Evolutionary conservation across 768 basidiomycete species (phyloP), one percentile per base, ranked within the genome.

Genomic region (Clitopilus hobsonii): DNA sequence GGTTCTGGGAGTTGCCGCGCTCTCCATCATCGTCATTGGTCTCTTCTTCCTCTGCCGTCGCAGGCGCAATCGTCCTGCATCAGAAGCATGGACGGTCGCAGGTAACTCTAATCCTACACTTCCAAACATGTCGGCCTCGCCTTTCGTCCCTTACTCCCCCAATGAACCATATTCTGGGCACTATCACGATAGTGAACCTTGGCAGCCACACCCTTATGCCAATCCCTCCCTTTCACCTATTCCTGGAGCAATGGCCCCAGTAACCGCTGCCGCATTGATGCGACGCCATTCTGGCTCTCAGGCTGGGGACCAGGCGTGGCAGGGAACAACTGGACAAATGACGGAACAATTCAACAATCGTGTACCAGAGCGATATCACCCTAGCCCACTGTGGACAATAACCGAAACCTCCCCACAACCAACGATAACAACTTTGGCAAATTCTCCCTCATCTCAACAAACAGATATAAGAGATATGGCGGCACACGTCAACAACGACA

Each of bases 71-170:
- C 60, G 71, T 38, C 69, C 73, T 0, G 53, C 55, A 6, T 71
- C 74, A 4, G 69, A 73, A 53, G 66, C 67, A 6, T 74, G 74
- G 73, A 68, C 71, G 1, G 56, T 71, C 38, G 61, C 63, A 13
- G 68, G 67, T n/a, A 52, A 45, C 36, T 52, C 59, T 2, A 59
- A 59, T 49, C 47, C 59, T 29, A 54, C 41, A 20, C 16, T 23
- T 11, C 6, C 41, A 20, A 20, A 16, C 11, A 23, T 45, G n/a
- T 45, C 41, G 2, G 22, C 22, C 8, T 18, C 41, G 7, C 30
- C 30, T 16, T 16, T 32, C 30, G 30, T 16, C 16, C 30, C 30
- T 32, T 22, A 57, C 54, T 18, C 26, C 49, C 7, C 57, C 59
- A 25, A 54, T 49, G 11, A 53, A 24, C 30, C 18, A 8, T 45